Percentiles rank a stretch among this genome's conserved stretches.
Conservation (phyloP, 352 stramenopile genomes). For the Phytophthora nicotianae region DNA sequence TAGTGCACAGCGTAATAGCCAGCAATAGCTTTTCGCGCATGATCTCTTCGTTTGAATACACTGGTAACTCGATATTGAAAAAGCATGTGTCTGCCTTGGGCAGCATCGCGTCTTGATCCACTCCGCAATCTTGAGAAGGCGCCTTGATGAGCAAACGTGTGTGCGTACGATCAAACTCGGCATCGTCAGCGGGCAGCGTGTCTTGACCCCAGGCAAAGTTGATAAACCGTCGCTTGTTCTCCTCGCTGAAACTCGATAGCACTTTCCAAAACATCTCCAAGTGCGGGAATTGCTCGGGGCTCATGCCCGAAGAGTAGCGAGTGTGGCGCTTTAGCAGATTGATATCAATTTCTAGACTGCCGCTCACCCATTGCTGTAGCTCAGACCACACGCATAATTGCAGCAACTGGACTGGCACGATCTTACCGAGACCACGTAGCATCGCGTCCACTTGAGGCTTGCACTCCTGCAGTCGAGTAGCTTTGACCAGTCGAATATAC, state of each 20-base stretch:
- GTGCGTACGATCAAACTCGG: conserved; percentile 80
- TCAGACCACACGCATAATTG: conserved; percentile 82
- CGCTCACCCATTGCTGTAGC: conserved; percentile 81
- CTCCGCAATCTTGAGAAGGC: conserved; percentile 36
- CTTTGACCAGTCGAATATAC: conserved; percentile 68
- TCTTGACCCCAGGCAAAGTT: conserved; percentile 89
- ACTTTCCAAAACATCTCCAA: conserved; percentile 82
- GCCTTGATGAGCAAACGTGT: conserved; percentile 78
- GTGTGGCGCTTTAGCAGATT: conserved; percentile 82
- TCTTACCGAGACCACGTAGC: conserved; percentile 66
- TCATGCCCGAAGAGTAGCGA: conserved; percentile 81
- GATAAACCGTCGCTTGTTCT: conserved; percentile 85
- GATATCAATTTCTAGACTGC: conserved; percentile 77
- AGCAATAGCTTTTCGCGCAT: conserved; percentile 75
- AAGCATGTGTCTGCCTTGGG: conserved; percentile 88
- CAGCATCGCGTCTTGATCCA: conserved; percentile 59
- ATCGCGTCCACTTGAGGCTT: conserved; percentile 80
- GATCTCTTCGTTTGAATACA: conserved; percentile 71
- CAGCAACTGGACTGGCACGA: conserved; percentile 69
- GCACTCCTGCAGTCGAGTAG: conserved; percentile 71
- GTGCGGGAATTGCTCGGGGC: conserved; percentile 67
- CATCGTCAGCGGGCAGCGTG: conserved; percentile 74
- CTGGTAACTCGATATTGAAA: conserved; percentile 85
- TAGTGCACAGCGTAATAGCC: conserved; percentile 83
- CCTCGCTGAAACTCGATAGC: conserved; percentile 59